Base-by-base conservation (phyloP, 768 basidiomycete genomes). In the Trichaptum fuscoviolaceum region DNA sequence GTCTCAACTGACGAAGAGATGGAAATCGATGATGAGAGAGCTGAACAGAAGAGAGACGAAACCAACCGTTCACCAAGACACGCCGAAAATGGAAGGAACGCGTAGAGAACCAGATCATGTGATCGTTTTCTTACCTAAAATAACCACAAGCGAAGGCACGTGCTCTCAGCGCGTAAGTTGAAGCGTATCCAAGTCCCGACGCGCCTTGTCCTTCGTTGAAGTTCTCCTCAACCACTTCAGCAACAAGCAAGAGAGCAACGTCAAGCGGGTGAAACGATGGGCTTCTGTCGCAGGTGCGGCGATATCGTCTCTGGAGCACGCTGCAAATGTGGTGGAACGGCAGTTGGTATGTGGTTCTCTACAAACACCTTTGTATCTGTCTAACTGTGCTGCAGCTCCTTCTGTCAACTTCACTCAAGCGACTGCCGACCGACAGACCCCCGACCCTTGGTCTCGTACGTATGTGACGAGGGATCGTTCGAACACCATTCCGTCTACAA, bases 261-360 rank as follows among this genome's bases (percentile, higher is more conserved):
- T 4, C 42, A 52, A 52, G 42, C 10, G 20, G 15, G 42, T 12
- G 3, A 20, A 20, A 42, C 63, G 25, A 94, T 94, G 92, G 90
- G 89, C 25, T 94, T 94, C 72, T 95, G 93, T 79, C 84, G 90
- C 67, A 82, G 91, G 74, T 95, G 92, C 73, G 93, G 92, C 66
- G 90, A 93, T 69, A 92, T 95, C 67, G 91, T 93, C 35, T 73
- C 81, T 36, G 85, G 86, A 62, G 76, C 79, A 58, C 89, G 89
- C 64, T 93, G 91, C 76, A 88, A 85, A 76, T 95, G 92, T 75
- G 92, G 93, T 69, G 93, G 93, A 64, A 79, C 81, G 20, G 79
- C 90, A 64, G 92, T 91, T 65, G 92, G 92, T 93, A 73, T 72
- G 92, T 81, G 64, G 64, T 71, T 59, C 57, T 18, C 27, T 23